Evolutionary conservation across 345 rosid genomes (phyloP), one percentile per base, ranked within the genome.

Genomic region (Citrus cavaleriei): DNA sequence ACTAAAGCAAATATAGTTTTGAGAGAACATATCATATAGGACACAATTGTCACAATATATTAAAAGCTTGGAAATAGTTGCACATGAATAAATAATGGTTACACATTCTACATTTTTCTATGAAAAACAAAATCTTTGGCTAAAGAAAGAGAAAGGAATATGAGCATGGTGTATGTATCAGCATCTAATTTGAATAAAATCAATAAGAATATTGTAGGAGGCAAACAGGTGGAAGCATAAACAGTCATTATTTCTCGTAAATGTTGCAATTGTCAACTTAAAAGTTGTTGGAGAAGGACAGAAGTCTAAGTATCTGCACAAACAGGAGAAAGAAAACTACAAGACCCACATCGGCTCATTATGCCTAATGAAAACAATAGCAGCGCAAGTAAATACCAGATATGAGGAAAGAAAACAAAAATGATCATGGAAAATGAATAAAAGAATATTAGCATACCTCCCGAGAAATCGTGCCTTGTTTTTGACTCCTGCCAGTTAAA

Each of bases 361-460:
- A 19, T 2, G 19, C 70, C 30, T 8, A 27, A 3, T 37, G 49
- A 62, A n/a, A 38, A 58, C 13, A 37, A 59, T n/a, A 73, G 37
- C 49, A 73, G 76, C 54, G 24, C 60, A 38, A 46, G 13, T 46
- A 46, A 66, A 34, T 55, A 76, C 35, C 30, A 34, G 37, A 55
- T 25, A 42, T 3, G 24, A 24, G 42, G 57, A 18, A 64, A 60
- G 30, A 25, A 42, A 80, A 28, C 6, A 72, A 49, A 49, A 34
- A 28, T 34, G 12, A 68, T 65, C n/a, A 80, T 42, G 42, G 19
- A 25, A 30, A 62, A 54, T 25, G 55, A 16, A 70, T 25, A 2
- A 73, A 25, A 68, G 72, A 62, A 70, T 40, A 72, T 69, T 27
- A 54, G 82, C 70, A 61, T 91, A 93, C 98, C 97, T 92, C 89